Evolutionary conservation across 139 green algal species (phyloP), one percentile per base, ranked within the genome.

Genomic region (Micromonas pusilla): DNA sequence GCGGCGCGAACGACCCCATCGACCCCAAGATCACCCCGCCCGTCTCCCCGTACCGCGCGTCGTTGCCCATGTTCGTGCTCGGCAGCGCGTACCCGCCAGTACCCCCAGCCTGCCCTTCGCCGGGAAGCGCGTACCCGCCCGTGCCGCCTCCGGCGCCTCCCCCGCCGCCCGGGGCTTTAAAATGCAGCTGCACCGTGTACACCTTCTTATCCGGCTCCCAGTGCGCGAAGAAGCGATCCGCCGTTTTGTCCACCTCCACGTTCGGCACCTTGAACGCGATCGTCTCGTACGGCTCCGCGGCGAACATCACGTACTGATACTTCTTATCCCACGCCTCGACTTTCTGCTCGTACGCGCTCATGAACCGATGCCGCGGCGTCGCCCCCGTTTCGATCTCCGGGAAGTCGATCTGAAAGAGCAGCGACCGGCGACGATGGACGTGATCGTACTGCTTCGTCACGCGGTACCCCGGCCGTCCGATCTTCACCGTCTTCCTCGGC

Each of bases 381-480:
- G 52, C 82, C 71, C 87, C 90, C 53, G 96, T 91, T 80, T 98
- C 94, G 38, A 97, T 97, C 86, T 99, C 95, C 0, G 95, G 95
- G 84, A 96, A 98, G 68, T 99, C 95, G 16, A 97, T 86, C 90
- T 98, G 93, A 82, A 99, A 99, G 13, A 99, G 85, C 75, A 99
- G 86, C 0, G 90, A 94, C 0, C 93, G 83, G 72, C 94, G 87
- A 3, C 83, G 72, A 0, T 84, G 86, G 21, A 94, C 85, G 0
- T 66, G 31, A 77, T 99, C 91, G 82, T 90, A 97, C 85, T 98
- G 92, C 83, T 99, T 99, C 1, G 96, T 99, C 1, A 99, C 96
- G 0, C 93, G 85, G 83, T 99, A 99, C 0, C 96, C 96, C 0
- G 96, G 96, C 60, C 96, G 84, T 37, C 96, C 96, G 66, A 99